These are phyloP conservation scores for Lentinus tigrinus DNA, from an alignment of 768 basidiomycete species.

Conservation along the genomic window DNA sequence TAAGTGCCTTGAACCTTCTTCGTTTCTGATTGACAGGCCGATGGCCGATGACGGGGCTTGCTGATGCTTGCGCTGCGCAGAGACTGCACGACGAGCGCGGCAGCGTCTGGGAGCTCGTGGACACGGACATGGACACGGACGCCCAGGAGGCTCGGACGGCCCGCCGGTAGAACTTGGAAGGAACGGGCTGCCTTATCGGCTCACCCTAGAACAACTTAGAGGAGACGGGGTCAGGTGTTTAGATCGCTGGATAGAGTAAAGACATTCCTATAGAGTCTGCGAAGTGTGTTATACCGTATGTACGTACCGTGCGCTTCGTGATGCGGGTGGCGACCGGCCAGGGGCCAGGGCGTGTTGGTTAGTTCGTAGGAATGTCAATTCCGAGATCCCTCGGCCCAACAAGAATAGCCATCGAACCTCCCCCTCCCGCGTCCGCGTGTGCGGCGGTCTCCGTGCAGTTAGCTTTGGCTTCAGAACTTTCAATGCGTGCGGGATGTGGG, in stretches of 20 bases:
- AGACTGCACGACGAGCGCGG: slow-evolving; percentile 19
- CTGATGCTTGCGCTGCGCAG: not conserved
- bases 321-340: too few species aligned
- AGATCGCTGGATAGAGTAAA: too few species aligned
- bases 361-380: not conserved
- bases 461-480: too few species aligned
- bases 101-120: slow-evolving; percentile 21
- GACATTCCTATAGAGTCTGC: not conserved
- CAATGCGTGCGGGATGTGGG: too few species aligned
- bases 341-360: too few species aligned
- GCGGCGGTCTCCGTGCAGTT: too few species aligned
- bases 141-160: not conserved
- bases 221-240: too few species aligned
- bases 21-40: slow-evolving; percentile 4
- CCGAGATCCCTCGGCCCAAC: not conserved
- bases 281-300: not conserved
- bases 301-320: too few species aligned
- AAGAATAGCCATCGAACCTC: not conserved
- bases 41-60: not conserved
- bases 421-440: not conserved
- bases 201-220: not conserved
- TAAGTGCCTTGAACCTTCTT: slow-evolving; percentile 37
- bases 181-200: not conserved
- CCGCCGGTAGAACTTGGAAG: not conserved
- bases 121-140: not conserved